Evolutionary conservation across 495 filamentous ascomycete species (phyloP).

Genomic region (Trichoderma erinaceum): DNA sequence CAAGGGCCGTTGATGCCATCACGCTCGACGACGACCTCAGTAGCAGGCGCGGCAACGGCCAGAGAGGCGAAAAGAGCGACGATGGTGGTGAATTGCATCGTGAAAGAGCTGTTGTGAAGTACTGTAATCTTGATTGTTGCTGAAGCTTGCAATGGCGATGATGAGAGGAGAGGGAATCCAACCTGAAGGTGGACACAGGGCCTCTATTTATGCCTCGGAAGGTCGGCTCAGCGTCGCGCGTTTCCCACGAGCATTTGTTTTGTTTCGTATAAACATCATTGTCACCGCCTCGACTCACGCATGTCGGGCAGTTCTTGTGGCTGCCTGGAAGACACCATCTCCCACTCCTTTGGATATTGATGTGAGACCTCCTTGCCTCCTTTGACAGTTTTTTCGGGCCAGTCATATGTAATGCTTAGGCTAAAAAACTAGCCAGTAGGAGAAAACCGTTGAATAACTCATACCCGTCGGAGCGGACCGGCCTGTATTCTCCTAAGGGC

Average conservation of each 20-base stretch:
- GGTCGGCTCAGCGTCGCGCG: neutral
- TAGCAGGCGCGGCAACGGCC: neutral
- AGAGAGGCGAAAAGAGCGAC: neutral
- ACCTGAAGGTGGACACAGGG: neutral
- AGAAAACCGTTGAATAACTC: neutral
- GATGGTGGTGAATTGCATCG: neutral
- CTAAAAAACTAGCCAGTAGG: neutral
- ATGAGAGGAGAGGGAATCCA: neutral
- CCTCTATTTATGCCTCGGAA: slow-evolving; percentile 8
- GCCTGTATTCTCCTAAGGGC: neutral
- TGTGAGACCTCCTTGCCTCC: neutral
- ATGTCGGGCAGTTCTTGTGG: neutral
- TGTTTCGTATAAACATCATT: neutral
- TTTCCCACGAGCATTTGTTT: neutral
- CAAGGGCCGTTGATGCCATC: neutral
- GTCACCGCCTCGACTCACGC: neutral
- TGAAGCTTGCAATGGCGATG: neutral
- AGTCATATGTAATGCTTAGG: neutral
- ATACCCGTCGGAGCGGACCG: neutral
- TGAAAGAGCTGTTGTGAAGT: neutral
- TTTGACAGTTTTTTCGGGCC: neutral
- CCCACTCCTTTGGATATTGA: neutral
- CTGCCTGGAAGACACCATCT: neutral
- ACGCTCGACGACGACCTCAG: neutral
- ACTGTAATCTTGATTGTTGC: neutral